A percentile compares a stretch with the other conserved stretches of the same genome.
Evolutionary conservation across 2,329 filamentous ascomycete species (phyloP).

Genomic region (Penicillium brevicompactum): DNA sequence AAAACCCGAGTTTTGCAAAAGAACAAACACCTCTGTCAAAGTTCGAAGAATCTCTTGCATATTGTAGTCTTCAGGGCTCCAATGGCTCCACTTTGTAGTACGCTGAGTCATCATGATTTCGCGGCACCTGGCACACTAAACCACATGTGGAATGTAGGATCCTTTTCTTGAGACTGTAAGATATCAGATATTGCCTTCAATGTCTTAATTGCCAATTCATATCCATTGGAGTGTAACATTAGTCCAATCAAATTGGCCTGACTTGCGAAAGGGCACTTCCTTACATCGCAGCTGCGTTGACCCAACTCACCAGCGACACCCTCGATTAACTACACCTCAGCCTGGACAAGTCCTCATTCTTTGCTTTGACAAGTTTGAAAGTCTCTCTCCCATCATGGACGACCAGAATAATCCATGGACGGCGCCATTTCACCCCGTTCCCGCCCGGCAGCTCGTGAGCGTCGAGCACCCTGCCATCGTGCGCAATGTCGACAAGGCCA

Average conservation of each 20-base stretch:
- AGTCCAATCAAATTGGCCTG: no score
- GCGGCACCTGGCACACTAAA: slow-evolving; percentile 2
- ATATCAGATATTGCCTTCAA: background rate
- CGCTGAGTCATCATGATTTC: slow-evolving; percentile 7
- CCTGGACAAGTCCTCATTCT: slow-evolving; percentile 4
- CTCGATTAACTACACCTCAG: background rate
- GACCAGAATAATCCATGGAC: slow-evolving; percentile 26
- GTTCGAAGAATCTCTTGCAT: background rate
- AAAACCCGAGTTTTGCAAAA: background rate
- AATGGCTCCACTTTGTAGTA: background rate
- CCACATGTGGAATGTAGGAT: slow-evolving; percentile 13
- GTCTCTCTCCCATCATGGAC: slow-evolving; percentile 19
- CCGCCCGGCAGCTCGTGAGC: slow-evolving; percentile 56
- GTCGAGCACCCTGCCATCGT: slow-evolving; percentile 70
- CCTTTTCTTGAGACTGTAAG: slow-evolving; percentile 1
- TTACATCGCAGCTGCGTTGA: background rate
- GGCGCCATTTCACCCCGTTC: slow-evolving; percentile 55
- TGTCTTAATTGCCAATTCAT: background rate
- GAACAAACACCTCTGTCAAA: background rate
- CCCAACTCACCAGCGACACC: background rate
- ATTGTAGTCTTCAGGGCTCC: no score
- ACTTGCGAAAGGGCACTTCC: background rate
- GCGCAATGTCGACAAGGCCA: slow-evolving; percentile 64
- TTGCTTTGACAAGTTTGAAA: background rate
- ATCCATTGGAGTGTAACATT: background rate